A percentile compares a stretch with the other conserved stretches of the same genome.
These are phyloP conservation scores for Diaporthe sp. DNA, from an alignment of 2,329 filamentous ascomycete species.

Conservation along the genomic window DNA sequence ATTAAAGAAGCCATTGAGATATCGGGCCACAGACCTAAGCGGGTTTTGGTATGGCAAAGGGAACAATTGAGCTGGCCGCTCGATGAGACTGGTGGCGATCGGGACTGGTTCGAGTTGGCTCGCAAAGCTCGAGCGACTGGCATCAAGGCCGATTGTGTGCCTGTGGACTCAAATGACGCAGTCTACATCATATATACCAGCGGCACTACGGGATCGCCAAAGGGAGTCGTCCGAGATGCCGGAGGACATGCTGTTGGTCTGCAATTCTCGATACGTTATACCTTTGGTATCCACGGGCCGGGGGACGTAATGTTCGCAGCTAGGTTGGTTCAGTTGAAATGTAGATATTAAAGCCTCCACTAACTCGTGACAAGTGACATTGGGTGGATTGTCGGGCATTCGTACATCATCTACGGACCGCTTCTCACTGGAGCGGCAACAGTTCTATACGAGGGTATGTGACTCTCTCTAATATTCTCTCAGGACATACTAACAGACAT, in stretches of 20 bases:
- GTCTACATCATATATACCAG: background rate
- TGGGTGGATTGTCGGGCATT: background rate
- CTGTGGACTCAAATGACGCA: background rate
- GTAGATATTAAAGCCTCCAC: background rate
- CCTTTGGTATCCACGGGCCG: background rate
- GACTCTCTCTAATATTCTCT: rapidly evolving
- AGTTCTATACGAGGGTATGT: background rate
- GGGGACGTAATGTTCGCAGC: background rate
- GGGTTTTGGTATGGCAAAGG: background rate
- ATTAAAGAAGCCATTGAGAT: background rate
- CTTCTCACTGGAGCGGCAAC: background rate
- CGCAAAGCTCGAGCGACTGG: background rate
- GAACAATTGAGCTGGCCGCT: background rate
- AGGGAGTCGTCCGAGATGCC: background rate
- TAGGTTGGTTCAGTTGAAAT: background rate
- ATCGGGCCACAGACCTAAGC: background rate
- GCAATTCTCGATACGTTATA: background rate
- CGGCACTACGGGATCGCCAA: background rate
- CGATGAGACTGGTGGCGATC: background rate
- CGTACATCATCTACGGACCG: background rate
- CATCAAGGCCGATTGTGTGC: background rate
- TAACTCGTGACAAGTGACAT: background rate
- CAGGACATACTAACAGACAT: background rate
- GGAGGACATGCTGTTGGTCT: background rate
- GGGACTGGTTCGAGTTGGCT: background rate